A percentile compares a stretch with the other conserved stretches of the same genome.
These are phyloP conservation scores for Blastobotrys serpentis DNA, from an alignment of 1,139 yeast species.

Conservation along the genomic window DNA sequence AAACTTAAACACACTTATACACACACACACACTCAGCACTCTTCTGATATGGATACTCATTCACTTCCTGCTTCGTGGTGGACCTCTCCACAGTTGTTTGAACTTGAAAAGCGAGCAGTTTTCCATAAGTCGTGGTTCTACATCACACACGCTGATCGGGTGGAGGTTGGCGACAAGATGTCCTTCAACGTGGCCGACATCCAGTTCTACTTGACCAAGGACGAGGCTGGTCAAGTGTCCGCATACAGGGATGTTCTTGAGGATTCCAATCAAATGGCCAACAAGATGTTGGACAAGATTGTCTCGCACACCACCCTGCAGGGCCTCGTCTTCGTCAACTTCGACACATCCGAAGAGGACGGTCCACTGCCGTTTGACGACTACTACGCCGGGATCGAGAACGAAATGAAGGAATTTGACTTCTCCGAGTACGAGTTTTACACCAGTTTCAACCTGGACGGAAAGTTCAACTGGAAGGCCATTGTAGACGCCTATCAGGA, in stretches of 20 bases:
- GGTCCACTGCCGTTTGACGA: constrained; percentile 16
- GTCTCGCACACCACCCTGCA: constrained; percentile 11
- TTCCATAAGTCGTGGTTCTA: constrained; percentile 17
- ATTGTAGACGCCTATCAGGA: constrained; percentile 18
- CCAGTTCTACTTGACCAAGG: constrained; percentile 13
- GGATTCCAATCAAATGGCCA: constrained; percentile 10
- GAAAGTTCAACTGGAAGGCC: constrained; percentile 17
- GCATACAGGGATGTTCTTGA: constrained; percentile 8
- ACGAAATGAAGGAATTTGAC: constrained; percentile 14
- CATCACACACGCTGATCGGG: constrained; percentile 12
- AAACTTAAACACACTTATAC: not conserved
- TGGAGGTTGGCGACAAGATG: constrained; percentile 14
- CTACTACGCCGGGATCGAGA: constrained; percentile 15
- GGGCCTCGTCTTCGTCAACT: constrained; percentile 14
- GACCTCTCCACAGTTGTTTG: constrained; percentile 12
- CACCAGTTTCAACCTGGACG: constrained; percentile 14
- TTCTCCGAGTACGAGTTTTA: constrained; percentile 16
- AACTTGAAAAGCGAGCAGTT: constrained; percentile 16
- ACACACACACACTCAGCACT: not conserved
- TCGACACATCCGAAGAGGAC: constrained; percentile 13
- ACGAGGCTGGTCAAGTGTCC: constrained; percentile 8
- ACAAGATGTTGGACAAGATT: constrained; percentile 12
- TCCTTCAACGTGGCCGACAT: constrained; percentile 14
- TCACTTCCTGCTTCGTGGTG: constrained; percentile 17
- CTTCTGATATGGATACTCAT: not conserved